Evolutionary conservation across 2,329 filamentous ascomycete species (phyloP), one percentile per base, ranked within the genome.

Genomic region (Aspergillus sp.): DNA sequence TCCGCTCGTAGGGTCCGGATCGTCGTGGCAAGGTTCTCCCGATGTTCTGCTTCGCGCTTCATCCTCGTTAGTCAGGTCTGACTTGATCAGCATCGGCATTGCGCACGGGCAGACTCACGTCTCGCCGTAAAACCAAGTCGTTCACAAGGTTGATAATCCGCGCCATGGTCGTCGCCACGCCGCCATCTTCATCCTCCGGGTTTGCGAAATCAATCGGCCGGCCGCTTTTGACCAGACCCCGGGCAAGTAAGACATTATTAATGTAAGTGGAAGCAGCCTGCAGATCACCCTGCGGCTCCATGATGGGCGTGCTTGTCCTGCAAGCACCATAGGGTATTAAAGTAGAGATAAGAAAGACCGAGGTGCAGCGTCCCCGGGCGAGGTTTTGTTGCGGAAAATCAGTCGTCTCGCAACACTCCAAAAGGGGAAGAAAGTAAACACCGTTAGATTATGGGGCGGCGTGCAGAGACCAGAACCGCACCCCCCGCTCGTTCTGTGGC

Each of bases 141-240:
- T 99, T 97, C 53, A 99, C 88, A 25, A 99, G 85, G 73, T 94
- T 91, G 80, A 99, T 97, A 69, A 98, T 89, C 67, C 88, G 87
- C 22, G 91, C 90, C 88, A 95, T 94, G 19, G 91, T 91, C 54
- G 85, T 86, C 72, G 85, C 84, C 43, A 86, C 83, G 17, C 77
- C 77, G 19, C 84, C 84, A 65, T 89, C 86, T 62, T 83, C 84
- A 65, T 86, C 83, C 57, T 86, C 86, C 8, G 91, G 89, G 64
- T 87, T 82, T 63, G 91, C 88, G 76, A 99, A 99, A 76, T 97
- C 89, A 77, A 99, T 82, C 8, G 79, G 71, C 53, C 72, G 76
- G 48, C 81, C 85, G 80, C 86, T 84, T 62, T 85, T 84, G 46
- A 89, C 75, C 15, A 89, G 77, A 34, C 87, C 87, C 48, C 87